Conservation (phyloP, 805 yeast species). For the Henningerozyma blattae region DNA sequence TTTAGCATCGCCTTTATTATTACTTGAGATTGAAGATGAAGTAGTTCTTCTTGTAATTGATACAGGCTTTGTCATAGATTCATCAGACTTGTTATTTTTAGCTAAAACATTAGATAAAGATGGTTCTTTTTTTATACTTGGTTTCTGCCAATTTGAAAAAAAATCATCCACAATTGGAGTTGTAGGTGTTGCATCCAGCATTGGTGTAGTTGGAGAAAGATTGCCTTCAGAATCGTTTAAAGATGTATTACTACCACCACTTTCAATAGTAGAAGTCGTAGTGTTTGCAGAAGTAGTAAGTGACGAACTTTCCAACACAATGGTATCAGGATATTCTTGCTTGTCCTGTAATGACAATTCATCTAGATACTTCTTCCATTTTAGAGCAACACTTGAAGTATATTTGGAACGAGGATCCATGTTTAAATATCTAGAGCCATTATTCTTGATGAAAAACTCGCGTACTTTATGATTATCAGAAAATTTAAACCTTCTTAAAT, state of each 20-base stretch:
- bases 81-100: constrained; percentile 13
- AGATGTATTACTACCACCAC: constrained; percentile 17
- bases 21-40: constrained; percentile 12
- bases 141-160: constrained; percentile 84
- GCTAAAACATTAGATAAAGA: constrained; percentile 10
- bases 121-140: constrained; percentile 33
- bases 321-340: constrained; percentile 52
- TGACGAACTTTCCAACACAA: constrained; percentile 33
- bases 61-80: constrained; percentile 7
- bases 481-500: constrained; percentile 80
- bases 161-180: constrained; percentile 56
- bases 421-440: constrained; percentile 60
- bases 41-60: constrained; percentile 7
- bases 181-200: constrained; percentile 24
- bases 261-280: neutral
- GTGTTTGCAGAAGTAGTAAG: constrained; percentile 6
- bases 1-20: constrained; percentile 17
- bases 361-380: constrained; percentile 70
- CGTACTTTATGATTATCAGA: constrained; percentile 88
- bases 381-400: constrained; percentile 64
- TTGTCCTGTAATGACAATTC: constrained; percentile 57
- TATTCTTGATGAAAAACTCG: constrained; percentile 73
- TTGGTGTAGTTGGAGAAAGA: too few species aligned
- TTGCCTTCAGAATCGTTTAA: constrained; percentile 11
- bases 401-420: constrained; percentile 68